Percentiles rank a stretch among this genome's conserved stretches.
Evolutionary conservation across 768 basidiomycete species (phyloP).

Genomic region (Suillus clintonianus): DNA sequence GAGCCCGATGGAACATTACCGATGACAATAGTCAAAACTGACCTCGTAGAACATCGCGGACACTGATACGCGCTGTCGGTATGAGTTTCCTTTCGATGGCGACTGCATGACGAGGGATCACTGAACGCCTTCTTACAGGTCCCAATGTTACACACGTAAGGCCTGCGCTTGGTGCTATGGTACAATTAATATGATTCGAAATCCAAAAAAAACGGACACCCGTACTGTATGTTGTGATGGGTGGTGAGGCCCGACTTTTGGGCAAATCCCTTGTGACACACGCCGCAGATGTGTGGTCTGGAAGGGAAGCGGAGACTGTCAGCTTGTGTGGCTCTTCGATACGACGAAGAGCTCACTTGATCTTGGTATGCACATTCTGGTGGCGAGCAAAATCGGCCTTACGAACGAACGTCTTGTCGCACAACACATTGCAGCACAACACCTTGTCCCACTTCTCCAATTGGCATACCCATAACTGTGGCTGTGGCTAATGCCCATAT

Average conservation of each 20-base stretch:
- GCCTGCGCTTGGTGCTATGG: conserved; percentile 52
- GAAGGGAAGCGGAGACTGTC: neutral
- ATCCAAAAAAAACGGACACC: conserved; percentile 5
- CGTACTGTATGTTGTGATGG: conserved; percentile 70
- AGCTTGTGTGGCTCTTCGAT: neutral
- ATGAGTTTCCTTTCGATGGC: conserved; percentile 67
- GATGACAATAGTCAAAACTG: conserved; percentile 7
- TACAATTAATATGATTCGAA: conserved; percentile 10
- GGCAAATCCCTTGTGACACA: conserved; percentile 57
- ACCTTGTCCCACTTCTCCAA: too few species aligned
- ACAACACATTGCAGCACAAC: too few species aligned
- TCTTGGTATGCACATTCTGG: conserved; percentile 46
- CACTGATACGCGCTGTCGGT: conserved; percentile 48
- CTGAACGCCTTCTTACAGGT: conserved; percentile 56
- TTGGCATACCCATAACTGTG: too few species aligned
- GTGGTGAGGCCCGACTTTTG: conserved; percentile 64
- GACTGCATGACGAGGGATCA: conserved; percentile 69
- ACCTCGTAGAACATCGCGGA: conserved; percentile 51
- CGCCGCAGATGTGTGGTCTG: conserved; percentile 54
- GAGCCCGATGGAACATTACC: neutral
- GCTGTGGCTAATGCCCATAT: too few species aligned
- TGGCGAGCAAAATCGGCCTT: conserved; percentile 67
- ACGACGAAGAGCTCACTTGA: conserved; percentile 40
- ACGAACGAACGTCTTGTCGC: conserved; percentile 52
- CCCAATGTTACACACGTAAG: conserved; percentile 49